Evolutionary conservation across 2,329 filamentous ascomycete genomes (phyloP), one percentile per base, ranked within the genome.

Genomic region (Chrysoporthe cubensis): DNA sequence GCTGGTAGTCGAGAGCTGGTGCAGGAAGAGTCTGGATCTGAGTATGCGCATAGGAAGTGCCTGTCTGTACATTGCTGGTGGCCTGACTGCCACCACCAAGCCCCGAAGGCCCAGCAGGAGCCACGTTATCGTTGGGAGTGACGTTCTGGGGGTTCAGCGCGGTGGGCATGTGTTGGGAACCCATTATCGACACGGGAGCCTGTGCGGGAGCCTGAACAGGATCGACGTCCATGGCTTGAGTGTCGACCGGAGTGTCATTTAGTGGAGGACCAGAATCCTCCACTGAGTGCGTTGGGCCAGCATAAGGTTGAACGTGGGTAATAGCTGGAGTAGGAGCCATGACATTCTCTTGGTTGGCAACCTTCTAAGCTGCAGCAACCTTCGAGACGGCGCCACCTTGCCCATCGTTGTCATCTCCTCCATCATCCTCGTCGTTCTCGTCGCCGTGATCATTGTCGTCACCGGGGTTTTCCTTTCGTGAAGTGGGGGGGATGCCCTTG

Each of bases 321-420:
- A 13, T 54, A 21, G 32, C 34, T 57, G 54, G 34, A 3, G 54
- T 57, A 14, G 34, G 11, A 3, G 54, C 6, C 32, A 32, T 4
- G 26, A 13, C 54, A 18, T 11, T 32, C 54, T 57, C 34, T 37
- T 57, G 32, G 54, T 21, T 57, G 54, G 32, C 54, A 57, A 40
- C 32, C 34, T 40, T 14, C 32, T 37, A 57, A 40, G 54, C 18
- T 37, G 14, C 54, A 40, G 16, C 54, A 57, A 37, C 54, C 32
- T 40, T 8, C 16, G 32, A 6, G 18, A 37, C 16, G 16, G 32
- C 54, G 54, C 54, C 54, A 57, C 34, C 54, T n/a, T 57, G 54
- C 9, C 54, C 54, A 40, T 40, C 54, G 3, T 57, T 57, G 32
- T 57, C 54, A 40, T 57, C 54, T 34, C 48, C 48, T 52, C 50